phyloP scores from a whole-genome alignment of 352 stramenopile species.

The Pelagophyceae sp. region DNA sequence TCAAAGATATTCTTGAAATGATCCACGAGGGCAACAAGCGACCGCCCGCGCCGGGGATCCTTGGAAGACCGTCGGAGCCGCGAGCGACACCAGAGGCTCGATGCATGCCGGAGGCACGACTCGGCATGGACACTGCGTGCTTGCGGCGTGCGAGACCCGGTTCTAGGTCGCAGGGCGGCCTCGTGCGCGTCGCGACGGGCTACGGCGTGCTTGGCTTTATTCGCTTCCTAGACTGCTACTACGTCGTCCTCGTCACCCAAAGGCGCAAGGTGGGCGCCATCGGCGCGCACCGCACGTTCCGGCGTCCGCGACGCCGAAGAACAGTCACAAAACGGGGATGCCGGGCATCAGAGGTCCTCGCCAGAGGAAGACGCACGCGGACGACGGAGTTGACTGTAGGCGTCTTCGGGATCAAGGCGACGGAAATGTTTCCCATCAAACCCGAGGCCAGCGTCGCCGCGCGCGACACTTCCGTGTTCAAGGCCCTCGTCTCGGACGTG shows the following conservation, averaged over 20 bases:
- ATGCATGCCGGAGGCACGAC: too few species aligned
- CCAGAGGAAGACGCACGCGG: too few species aligned
- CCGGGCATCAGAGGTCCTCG: not conserved
- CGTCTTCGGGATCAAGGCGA: slow-evolving; percentile 92
- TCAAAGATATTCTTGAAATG: slow-evolving; percentile 27
- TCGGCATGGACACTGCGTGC: too few species aligned
- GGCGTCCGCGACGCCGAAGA: slow-evolving; percentile 45
- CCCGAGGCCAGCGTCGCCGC: slow-evolving; percentile 33
- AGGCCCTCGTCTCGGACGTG: slow-evolving; percentile 56
- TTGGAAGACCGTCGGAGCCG: slow-evolving; percentile 8
- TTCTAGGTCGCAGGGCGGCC: not conserved
- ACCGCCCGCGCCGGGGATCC: slow-evolving; percentile 25
- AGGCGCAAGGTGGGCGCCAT: slow-evolving; percentile 89
- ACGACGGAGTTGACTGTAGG: too few species aligned
- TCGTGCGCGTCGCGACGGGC: slow-evolving; percentile 54
- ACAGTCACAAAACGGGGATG: not conserved
- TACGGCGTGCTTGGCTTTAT: slow-evolving; percentile 95
- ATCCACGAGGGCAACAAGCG: slow-evolving; percentile 33
- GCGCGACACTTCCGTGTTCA: slow-evolving; percentile 42
- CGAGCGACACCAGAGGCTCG: not conserved
- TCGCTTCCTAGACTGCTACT: slow-evolving; percentile 94
- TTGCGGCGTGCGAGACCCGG: too few species aligned
- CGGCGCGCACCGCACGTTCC: too few species aligned
- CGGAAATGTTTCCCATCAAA: slow-evolving; percentile 54
- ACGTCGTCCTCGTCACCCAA: slow-evolving; percentile 95